These are phyloP conservation scores for Rhizopus microsporus DNA, from an alignment of 371 early-diverging fungal species.

Conservation along the genomic window DNA sequence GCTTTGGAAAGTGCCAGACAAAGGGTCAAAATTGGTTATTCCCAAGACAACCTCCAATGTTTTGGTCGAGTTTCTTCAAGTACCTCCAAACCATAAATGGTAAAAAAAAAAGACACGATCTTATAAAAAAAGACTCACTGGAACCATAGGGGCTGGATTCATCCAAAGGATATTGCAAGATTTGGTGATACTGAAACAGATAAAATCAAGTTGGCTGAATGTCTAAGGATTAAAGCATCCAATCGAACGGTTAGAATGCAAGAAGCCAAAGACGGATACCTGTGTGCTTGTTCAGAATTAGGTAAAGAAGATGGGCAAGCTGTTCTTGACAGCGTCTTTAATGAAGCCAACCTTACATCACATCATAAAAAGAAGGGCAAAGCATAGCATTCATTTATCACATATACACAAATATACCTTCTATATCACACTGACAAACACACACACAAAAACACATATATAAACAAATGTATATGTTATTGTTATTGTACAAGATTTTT, in stretches of 20 bases:
- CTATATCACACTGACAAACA: too few relatives aligned
- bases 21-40: constrained; percentile 7
- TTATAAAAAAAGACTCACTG: neutral
- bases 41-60: constrained; percentile 12
- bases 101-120: constrained; percentile 9
- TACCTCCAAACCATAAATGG: constrained; percentile 38
- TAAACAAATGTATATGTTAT: neutral
- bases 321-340: constrained; percentile 8
- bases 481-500: neutral
- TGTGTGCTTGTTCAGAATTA: constrained; percentile 31
- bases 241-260: constrained; percentile 26
- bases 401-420: neutral
- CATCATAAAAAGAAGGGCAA: constrained; percentile 6
- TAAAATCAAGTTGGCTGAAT: constrained; percentile 29
- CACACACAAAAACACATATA: too few relatives aligned
- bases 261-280: constrained; percentile 47
- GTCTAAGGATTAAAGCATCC: constrained; percentile 20
- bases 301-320: constrained; percentile 10
- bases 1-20: constrained; percentile 10
- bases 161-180: constrained; percentile 21
- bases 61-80: constrained; percentile 24
- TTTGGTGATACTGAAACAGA: constrained; percentile 41
- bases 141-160: constrained; percentile 46
- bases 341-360: neutral
- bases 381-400: too few relatives aligned